phyloP scores from a whole-genome alignment of 2,329 filamentous ascomycete genomes.

The Aureobasidium leucospermi region DNA sequence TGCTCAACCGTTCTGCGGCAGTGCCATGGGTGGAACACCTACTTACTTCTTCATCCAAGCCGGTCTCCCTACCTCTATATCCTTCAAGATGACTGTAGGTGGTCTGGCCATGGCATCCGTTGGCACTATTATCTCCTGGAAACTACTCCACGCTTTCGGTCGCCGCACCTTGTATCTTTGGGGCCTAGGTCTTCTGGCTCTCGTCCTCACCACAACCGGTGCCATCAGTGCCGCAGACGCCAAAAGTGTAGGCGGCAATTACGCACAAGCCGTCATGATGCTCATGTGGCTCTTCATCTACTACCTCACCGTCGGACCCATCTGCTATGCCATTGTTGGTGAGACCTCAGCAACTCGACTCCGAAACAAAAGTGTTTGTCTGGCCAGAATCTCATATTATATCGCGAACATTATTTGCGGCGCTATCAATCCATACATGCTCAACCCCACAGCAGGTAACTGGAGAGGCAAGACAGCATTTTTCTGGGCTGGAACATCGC shows the following conservation, averaged over 20 bases:
- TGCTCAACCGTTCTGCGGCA: conserved; percentile 37
- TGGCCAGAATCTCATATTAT: conserved; percentile 35
- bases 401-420: conserved; percentile 34
- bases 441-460: conserved; percentile 35
- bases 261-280: conserved; percentile 36
- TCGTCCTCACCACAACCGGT: conserved; percentile 25
- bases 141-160: conserved; percentile 31
- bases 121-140: conserved; percentile 38
- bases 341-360: conserved; percentile 33
- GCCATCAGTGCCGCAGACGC: background rate
- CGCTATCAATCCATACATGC: conserved; percentile 34
- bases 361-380: conserved; percentile 31
- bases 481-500: conserved; percentile 32
- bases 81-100: conserved; percentile 35
- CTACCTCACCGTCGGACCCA: conserved; percentile 31
- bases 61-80: conserved; percentile 31
- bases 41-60: conserved; percentile 44
- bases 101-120: conserved; percentile 32
- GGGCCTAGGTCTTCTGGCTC: conserved; percentile 35
- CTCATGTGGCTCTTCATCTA: conserved; percentile 31
- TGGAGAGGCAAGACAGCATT: conserved; percentile 36
- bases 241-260: conserved; percentile 25
- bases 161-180: conserved; percentile 34
- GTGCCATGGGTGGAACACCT: conserved; percentile 37
- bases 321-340: conserved; percentile 33